phyloP scores from a whole-genome alignment of 31 red algal species.

The Asparagopsis taxiformis region DNA sequence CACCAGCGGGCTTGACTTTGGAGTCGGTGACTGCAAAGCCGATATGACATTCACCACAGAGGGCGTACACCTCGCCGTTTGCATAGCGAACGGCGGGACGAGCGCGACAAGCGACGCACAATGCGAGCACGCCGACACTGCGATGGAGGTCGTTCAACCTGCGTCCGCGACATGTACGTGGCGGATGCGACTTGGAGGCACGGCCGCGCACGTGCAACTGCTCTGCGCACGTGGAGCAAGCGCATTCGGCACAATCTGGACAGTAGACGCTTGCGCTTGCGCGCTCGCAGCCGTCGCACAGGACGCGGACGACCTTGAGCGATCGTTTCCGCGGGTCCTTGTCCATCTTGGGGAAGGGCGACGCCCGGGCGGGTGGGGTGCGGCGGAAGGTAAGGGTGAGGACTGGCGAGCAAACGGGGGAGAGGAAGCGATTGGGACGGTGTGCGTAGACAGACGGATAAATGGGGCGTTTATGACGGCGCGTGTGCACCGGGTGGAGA shows the following conservation, averaged over 20 bases:
- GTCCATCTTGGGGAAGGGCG: slow-evolving; percentile 18
- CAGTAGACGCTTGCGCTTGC: slow-evolving; percentile 31
- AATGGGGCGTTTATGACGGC: neutral
- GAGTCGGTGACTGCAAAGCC: neutral
- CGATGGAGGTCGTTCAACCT: slow-evolving; percentile 7
- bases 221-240: slow-evolving; percentile 30
- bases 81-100: slow-evolving; percentile 22
- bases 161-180: slow-evolving; percentile 11
- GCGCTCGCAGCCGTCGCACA: slow-evolving; percentile 57
- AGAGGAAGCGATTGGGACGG: neutral
- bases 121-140: slow-evolving; percentile 23
- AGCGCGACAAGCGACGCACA: slow-evolving; percentile 13
- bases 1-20: neutral
- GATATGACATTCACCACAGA: slow-evolving; percentile 33
- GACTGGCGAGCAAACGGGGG: neutral
- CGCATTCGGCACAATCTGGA: slow-evolving; percentile 16
- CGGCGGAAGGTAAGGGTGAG: neutral
- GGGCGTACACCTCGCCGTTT: slow-evolving; percentile 4
- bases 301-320: slow-evolving; percentile 36
- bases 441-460: neutral
- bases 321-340: slow-evolving; percentile 1
- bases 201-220: slow-evolving; percentile 35
- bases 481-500: neutral
- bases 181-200: neutral
- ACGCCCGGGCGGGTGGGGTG: neutral